Conservation (phyloP, 2,329 filamentous ascomycete genomes). For the Monilinia polystroma region DNA sequence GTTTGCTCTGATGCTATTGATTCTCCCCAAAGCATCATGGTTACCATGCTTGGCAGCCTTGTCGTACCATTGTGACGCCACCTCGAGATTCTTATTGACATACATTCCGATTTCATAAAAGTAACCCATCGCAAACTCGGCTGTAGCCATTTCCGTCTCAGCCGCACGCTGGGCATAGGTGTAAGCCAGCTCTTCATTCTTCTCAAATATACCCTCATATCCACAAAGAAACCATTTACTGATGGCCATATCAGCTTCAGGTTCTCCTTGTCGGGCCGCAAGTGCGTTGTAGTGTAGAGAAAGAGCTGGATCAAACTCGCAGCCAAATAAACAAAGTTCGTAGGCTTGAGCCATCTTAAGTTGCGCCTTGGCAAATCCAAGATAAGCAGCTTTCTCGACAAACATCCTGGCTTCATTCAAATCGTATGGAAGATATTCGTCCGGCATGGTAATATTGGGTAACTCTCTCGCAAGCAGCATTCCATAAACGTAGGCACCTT, state of each 20-base stretch:
- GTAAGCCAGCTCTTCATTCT: constrained; percentile 93
- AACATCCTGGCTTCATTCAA: constrained; percentile 75
- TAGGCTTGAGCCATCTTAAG: constrained; percentile 96
- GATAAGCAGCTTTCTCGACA: constrained; percentile 93
- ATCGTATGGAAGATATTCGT: constrained; percentile 67
- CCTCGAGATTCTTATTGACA: constrained; percentile 76
- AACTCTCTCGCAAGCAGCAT: constrained; percentile 91
- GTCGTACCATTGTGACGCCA: constrained; percentile 86
- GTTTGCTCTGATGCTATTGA: constrained; percentile 80
- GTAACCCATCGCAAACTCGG: constrained; percentile 95
- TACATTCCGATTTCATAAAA: constrained; percentile 97
- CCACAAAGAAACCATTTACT: constrained; percentile 99
- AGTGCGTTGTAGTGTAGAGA: constrained; percentile 96
- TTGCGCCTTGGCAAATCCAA: constrained; percentile 94
- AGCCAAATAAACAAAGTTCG: constrained; percentile 89
- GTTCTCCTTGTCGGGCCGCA: constrained; percentile 85
- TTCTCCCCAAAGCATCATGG: constrained; percentile 76
- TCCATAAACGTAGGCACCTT: constrained; percentile 92
- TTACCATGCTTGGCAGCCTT: constrained; percentile 89
- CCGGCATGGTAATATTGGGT: constrained; percentile 83
- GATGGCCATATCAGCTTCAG: constrained; percentile 91
- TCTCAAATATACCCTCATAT: constrained; percentile 86
- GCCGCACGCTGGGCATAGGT: constrained; percentile 88
- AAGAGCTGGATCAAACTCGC: constrained; percentile 89
- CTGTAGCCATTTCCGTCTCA: constrained; percentile 75